Base-by-base conservation (phyloP, 2,329 filamentous ascomycete genomes). In the Ophiostoma fasciatum region DNA sequence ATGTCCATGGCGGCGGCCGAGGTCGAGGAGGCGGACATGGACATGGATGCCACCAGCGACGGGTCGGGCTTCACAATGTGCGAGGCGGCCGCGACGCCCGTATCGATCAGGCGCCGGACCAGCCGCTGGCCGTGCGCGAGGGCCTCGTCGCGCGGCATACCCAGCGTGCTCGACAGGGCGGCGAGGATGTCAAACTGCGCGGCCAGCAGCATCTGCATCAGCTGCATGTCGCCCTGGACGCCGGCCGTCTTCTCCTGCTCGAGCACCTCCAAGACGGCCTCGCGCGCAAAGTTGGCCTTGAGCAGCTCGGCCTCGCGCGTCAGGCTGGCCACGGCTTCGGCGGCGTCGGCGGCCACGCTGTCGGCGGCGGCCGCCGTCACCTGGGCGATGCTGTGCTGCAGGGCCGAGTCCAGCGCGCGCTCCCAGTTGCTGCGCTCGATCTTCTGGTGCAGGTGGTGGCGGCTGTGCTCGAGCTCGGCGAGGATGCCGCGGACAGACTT, bases 21-120 rank as follows among this genome's bases (percentile, higher is more conserved):
- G 17, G 3, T 23, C 13, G 37, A 19, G 5, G 37, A 35, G 7
- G 32, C 14, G 4, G 32, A 32, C 7, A 8, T 7, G 10, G 30
- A 7, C 15, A 20, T 19, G 25, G 30, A 10, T 7, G 19, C 20
- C 4, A 25, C 26, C 9, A 21, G 26, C 1, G 36, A 28, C 27
- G 83, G 84, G 48, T 94, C 88, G 2, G 88, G 85, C 53, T 92
- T 94, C 54, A 98, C 81, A 19, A 94, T 74, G 48, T 92, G 83
- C 0, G 82, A 77, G 7, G 78, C 74, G 1, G 82, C 77, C 19
- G 74, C 68, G 29, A 75, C 78, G 38, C 85, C 88, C 4, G 73
- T 73, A 40, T 83, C 74, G 13, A 96, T 66, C 39, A 98, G 70
- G 40, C 81, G 78, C 40, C 73, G 69, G 34, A 98, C 75, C 31